These are phyloP conservation scores for Fusarium albosuccineum DNA, from an alignment of 2,329 filamentous ascomycete species.

Conservation along the genomic window DNA sequence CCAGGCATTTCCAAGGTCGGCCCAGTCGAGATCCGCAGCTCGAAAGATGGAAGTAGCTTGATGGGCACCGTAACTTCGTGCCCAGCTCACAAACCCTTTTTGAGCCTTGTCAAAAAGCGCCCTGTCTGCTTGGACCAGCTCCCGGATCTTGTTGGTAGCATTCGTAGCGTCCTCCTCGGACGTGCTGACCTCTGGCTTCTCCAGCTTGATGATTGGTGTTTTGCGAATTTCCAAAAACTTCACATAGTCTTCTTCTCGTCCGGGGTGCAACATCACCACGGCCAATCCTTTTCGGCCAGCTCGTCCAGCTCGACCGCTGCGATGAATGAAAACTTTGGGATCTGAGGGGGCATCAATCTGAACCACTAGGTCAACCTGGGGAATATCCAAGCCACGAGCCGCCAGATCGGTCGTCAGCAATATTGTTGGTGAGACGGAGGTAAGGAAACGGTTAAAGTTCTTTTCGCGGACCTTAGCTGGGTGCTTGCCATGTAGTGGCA, in stretches of 20 bases:
- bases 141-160: slow-evolving; percentile 72
- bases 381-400: slow-evolving; percentile 90
- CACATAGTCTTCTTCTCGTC: slow-evolving; percentile 90
- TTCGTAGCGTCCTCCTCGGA: slow-evolving; percentile 71
- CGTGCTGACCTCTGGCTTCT: slow-evolving; percentile 67
- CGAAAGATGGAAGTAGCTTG: slow-evolving; percentile 93
- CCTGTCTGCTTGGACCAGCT: slow-evolving; percentile 64
- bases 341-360: slow-evolving; percentile 88
- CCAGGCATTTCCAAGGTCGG: slow-evolving; percentile 84
- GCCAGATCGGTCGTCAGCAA: slow-evolving; percentile 94
- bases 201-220: slow-evolving; percentile 80
- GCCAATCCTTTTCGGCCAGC: slow-evolving; percentile 89
- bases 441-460: slow-evolving; percentile 86
- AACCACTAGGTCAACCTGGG: slow-evolving; percentile 89
- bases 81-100: slow-evolving; percentile 92
- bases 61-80: slow-evolving; percentile 91
- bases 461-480: slow-evolving; percentile 87
- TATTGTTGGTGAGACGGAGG: slow-evolving; percentile 79
- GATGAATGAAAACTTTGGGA: slow-evolving; percentile 95
- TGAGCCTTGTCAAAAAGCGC: slow-evolving; percentile 88
- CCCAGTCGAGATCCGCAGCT: slow-evolving; percentile 85
- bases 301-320: slow-evolving; percentile 88
- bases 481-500: slow-evolving; percentile 93
- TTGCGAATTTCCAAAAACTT: slow-evolving; percentile 88
- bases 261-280: slow-evolving; percentile 86